Conservation (phyloP, 345 rosid genomes). For the Kernera saxatilis region DNA sequence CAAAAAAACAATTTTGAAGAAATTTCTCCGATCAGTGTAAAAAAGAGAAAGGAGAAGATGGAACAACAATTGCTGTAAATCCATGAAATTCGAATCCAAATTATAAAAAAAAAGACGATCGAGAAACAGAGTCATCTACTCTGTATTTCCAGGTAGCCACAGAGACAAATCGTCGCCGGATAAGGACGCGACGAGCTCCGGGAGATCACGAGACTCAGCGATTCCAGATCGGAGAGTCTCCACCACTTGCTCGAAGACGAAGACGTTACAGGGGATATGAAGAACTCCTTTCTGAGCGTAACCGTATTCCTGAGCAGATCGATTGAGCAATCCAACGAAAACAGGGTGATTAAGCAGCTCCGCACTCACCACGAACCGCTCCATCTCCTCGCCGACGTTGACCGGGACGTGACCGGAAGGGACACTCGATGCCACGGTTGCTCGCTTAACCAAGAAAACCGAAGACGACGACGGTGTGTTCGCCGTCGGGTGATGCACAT, state of each 20-base stretch:
- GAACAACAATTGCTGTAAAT: neutral
- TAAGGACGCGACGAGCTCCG: neutral
- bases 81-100: neutral
- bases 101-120: too few species aligned
- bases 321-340: slow-evolving; percentile 56
- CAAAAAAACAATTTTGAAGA: neutral
- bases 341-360: slow-evolving; percentile 78
- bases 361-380: slow-evolving; percentile 73
- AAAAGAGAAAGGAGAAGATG: neutral
- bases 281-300: slow-evolving; percentile 91
- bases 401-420: slow-evolving; percentile 87
- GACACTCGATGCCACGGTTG: slow-evolving; percentile 30
- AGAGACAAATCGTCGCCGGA: slow-evolving; percentile 10
- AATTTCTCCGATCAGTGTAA: slow-evolving; percentile 4
- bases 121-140: slow-evolving; percentile 4
- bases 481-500: neutral
- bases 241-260: slow-evolving; percentile 61
- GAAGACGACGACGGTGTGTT: neutral
- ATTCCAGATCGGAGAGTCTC: slow-evolving; percentile 65
- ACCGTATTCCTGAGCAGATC: slow-evolving; percentile 90
- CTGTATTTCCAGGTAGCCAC: slow-evolving; percentile 14
- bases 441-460: neutral
- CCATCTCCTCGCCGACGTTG: slow-evolving; percentile 92
- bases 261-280: slow-evolving; percentile 80
- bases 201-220: neutral